These are phyloP conservation scores for Pseudoscleropodium purum DNA, from an alignment of 225 moss, liverwort and hornwort genomes.

Conservation along the genomic window DNA sequence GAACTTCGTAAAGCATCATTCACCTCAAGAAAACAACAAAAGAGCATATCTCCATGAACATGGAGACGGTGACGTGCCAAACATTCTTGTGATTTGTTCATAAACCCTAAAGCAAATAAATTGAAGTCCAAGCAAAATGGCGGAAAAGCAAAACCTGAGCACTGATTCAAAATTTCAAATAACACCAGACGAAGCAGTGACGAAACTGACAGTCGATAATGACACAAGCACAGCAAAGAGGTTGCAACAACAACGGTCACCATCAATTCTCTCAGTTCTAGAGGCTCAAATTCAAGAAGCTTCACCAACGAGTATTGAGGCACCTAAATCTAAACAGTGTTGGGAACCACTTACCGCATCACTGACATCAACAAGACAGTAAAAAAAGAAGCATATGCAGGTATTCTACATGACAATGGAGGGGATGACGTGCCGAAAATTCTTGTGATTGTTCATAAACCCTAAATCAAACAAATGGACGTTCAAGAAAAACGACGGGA, in stretches of 20 bases:
- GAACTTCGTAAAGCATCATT: neutral
- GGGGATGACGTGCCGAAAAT: neutral
- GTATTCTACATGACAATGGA: neutral
- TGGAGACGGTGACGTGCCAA: neutral
- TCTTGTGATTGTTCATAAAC: neutral
- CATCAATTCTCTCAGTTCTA: neutral
- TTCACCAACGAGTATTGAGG: neutral
- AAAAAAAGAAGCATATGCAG: neutral
- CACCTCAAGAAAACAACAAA: neutral
- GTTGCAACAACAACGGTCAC: neutral
- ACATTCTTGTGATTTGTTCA: neutral
- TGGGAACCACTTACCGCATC: neutral
- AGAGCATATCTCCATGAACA: neutral
- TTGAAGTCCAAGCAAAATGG: neutral
- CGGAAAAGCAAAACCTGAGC: neutral
- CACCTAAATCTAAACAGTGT: neutral
- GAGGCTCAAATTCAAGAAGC: neutral
- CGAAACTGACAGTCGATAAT: neutral
- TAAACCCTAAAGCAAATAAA: neutral
- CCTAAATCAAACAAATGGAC: neutral
- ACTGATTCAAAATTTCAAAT: no score
- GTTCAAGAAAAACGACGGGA: neutral
- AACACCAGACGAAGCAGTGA: neutral
- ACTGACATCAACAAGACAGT: neutral
- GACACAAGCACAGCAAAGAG: neutral